Conservation (phyloP, 495 filamentous ascomycete genomes). For the Elasticomyces elasticus region DNA sequence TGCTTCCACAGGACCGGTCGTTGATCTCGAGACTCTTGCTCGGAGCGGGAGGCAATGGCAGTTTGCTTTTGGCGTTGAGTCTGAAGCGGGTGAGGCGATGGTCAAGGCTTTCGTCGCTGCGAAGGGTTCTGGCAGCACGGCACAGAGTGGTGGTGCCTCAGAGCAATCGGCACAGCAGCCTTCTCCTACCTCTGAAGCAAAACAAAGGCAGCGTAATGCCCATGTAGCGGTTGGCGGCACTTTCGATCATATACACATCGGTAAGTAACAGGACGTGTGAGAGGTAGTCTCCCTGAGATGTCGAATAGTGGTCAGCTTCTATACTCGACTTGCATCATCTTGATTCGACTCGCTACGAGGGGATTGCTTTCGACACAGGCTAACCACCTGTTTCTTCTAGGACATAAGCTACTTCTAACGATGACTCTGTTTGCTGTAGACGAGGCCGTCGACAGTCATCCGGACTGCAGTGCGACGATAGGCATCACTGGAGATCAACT, state of each 20-base stretch:
- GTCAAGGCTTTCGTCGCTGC: constrained; percentile 28
- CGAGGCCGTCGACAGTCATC: constrained; percentile 35
- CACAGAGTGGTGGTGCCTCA: not conserved
- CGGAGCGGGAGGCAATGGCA: constrained; percentile 57
- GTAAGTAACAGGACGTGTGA: no score
- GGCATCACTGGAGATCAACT: constrained; percentile 84
- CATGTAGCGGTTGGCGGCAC: constrained; percentile 83
- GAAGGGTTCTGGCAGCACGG: constrained; percentile 1
- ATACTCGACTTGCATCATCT: no score
- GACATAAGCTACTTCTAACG: constrained; percentile 89
- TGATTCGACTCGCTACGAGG: no score
- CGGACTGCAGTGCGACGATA: constrained; percentile 52
- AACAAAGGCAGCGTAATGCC: constrained; percentile 30
- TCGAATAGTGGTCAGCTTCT: no score
- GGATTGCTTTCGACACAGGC: no score
- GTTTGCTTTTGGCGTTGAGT: constrained; percentile 55
- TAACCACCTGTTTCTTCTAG: no score
- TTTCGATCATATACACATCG: constrained; percentile 90
- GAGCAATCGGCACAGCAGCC: not conserved
- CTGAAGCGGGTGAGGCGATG: constrained; percentile 43
- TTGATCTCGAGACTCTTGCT: constrained; percentile 58
- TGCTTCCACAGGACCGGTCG: constrained; percentile 43
- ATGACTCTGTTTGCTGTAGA: constrained; percentile 65
- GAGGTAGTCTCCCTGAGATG: no score
- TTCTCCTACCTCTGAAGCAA: not conserved